These are phyloP conservation scores for Talaromyces sp. DNA, from an alignment of 2,329 filamentous ascomycete species.

Conservation along the genomic window DNA sequence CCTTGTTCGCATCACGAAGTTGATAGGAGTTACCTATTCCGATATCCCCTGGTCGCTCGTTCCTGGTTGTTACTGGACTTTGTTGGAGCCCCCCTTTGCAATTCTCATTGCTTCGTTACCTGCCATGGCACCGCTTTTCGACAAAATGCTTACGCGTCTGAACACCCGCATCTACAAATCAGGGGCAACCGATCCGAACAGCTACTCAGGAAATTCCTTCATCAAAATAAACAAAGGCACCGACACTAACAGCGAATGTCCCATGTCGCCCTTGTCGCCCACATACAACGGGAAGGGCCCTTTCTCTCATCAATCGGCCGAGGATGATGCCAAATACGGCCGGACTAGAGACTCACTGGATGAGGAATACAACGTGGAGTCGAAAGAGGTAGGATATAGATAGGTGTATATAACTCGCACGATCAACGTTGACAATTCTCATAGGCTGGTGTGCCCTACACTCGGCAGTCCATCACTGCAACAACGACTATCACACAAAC, in stretches of 20 bases:
- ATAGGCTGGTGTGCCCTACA: not conserved
- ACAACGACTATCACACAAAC: not conserved
- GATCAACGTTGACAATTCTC: not conserved
- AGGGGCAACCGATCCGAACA: not conserved
- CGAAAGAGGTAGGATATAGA: not conserved
- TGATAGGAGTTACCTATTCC: not conserved
- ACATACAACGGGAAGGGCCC: not conserved
- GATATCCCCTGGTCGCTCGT: not conserved
- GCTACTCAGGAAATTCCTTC: not conserved
- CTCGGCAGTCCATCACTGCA: not conserved
- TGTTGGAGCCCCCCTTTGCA: not conserved
- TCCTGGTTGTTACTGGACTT: not conserved
- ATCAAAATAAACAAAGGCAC: not conserved
- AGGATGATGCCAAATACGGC: too few relatives aligned
- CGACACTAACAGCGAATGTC: not conserved
- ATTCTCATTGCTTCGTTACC: not conserved
- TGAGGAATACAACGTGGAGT: not conserved
- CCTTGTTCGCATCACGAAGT: not conserved
- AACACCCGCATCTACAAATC: conserved; percentile 4
- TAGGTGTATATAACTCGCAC: not conserved
- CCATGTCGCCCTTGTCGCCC: not conserved
- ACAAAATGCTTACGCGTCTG: conserved; percentile 4
- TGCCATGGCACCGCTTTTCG: not conserved
- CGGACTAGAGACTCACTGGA: not conserved
- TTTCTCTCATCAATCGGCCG: too few relatives aligned